Conservation (phyloP, 495 filamentous ascomycete genomes). For the Penicillium angulare region DNA sequence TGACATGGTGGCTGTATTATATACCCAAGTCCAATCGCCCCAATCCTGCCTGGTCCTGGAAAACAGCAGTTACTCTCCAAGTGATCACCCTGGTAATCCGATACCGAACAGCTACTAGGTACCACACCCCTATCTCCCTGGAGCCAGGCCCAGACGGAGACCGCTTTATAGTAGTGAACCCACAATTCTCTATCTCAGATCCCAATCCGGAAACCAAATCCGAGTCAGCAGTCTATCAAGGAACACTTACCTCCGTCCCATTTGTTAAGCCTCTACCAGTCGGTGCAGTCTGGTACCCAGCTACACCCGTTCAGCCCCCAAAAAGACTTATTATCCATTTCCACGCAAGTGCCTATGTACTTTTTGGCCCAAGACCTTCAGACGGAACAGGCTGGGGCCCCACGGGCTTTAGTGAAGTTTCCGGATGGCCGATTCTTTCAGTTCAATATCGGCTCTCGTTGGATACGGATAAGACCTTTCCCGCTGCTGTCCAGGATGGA, state of each 20-base stretch:
- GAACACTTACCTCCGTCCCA: conserved; percentile 13
- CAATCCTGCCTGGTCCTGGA: neutral
- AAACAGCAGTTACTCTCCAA: neutral
- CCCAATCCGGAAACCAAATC: neutral
- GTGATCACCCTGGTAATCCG: neutral
- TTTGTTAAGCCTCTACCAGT: conserved; percentile 27
- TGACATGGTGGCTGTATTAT: neutral
- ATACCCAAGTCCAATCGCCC: neutral
- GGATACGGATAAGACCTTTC: conserved; percentile 33
- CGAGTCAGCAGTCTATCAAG: conserved; percentile 20
- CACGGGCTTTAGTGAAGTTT: conserved; percentile 20
- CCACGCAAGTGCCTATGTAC: conserved; percentile 51
- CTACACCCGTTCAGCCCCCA: conserved; percentile 1
- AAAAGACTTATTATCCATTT: conserved; percentile 43
- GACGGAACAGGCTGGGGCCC: conserved; percentile 10
- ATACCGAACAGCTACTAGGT: neutral
- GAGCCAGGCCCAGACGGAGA: conserved; percentile 11
- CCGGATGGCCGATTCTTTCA: conserved; percentile 8
- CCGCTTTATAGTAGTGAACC: conserved; percentile 16
- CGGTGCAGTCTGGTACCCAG: conserved; percentile 37
- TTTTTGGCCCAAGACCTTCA: conserved; percentile 17
- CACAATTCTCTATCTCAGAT: neutral
- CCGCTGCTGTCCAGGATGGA: conserved; percentile 46
- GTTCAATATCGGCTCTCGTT: conserved; percentile 40
- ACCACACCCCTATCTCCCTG: neutral